These are phyloP conservation scores for Linaria vulgaris DNA, from an alignment of 257 asterid genomes.

Conservation along the genomic window DNA sequence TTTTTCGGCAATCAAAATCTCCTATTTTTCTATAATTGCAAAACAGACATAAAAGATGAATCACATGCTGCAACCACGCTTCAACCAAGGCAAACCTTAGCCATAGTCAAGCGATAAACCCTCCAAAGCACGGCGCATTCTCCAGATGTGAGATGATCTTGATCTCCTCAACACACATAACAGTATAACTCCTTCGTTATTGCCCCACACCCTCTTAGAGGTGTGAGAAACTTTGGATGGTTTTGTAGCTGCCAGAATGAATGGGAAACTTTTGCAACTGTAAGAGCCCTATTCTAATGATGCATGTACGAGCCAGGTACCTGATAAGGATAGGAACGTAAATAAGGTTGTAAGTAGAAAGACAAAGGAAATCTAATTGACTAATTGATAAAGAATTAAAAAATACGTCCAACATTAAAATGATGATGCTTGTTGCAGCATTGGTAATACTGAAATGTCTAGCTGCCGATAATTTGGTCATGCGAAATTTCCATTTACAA, in stretches of 20 bases:
- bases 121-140: conserved; percentile 88
- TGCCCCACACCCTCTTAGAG: conserved; percentile 94
- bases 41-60: conserved; percentile 31
- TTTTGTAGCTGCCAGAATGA: conserved; percentile 96
- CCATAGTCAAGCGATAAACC: conserved; percentile 93
- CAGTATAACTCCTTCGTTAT: conserved; percentile 49
- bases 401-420: background rate
- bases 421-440: background rate
- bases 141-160: conserved; percentile 89
- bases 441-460: background rate
- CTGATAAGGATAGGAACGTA: conserved; percentile 37
- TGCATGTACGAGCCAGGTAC: conserved; percentile 59
- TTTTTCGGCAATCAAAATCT: conserved; percentile 31
- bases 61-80: conserved; percentile 30
- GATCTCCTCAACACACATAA: conserved; percentile 70
- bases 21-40: conserved; percentile 28
- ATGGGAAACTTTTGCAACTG: conserved; percentile 47
- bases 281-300: conserved; percentile 34
- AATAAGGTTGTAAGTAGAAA: conserved; percentile 21
- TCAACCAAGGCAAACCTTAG: conserved; percentile 56
- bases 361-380: conserved; percentile 11
- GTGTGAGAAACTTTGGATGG: conserved; percentile 73
- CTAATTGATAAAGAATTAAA: background rate
- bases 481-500: background rate
- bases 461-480: background rate